A percentile compares a stretch with the other conserved stretches of the same genome.
Conservation (phyloP, 495 filamentous ascomycete genomes). For the Penicillium daleae region DNA sequence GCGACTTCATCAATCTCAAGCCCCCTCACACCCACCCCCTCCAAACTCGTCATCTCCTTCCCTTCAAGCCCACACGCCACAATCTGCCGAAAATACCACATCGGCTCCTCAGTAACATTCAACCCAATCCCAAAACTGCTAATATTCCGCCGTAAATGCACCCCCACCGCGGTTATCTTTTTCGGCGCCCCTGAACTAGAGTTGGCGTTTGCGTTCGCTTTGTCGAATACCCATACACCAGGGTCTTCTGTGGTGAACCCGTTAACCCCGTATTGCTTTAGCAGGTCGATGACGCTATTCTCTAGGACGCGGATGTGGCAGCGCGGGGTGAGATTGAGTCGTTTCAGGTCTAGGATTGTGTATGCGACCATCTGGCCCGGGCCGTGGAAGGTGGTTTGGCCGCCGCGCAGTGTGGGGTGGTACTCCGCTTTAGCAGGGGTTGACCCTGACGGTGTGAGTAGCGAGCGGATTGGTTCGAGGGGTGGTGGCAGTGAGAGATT, state of each 20-base stretch:
- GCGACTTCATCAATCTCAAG: constrained; percentile 39
- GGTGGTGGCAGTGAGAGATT: constrained; percentile 43
- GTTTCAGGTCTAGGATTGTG: constrained; percentile 77
- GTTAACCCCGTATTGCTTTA: constrained; percentile 57
- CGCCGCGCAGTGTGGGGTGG: constrained; percentile 74
- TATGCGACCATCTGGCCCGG: constrained; percentile 92
- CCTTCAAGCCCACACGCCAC: constrained; percentile 85
- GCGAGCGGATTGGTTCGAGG: constrained; percentile 40
- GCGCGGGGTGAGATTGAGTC: constrained; percentile 56
- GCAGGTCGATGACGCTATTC: constrained; percentile 66
- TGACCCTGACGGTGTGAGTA: constrained; percentile 42
- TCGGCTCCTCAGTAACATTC: constrained; percentile 68
- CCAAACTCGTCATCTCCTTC: constrained; percentile 72
- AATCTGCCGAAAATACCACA: constrained; percentile 78
- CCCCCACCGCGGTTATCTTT: constrained; percentile 89
- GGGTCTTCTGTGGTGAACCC: constrained; percentile 72
- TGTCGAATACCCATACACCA: constrained; percentile 73
- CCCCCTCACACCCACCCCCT: constrained; percentile 40
- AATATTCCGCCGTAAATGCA: constrained; percentile 83
- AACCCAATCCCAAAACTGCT: constrained; percentile 85
- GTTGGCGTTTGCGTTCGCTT: background rate
- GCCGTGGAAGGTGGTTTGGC: constrained; percentile 93
- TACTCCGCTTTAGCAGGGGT: constrained; percentile 59
- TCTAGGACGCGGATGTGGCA: constrained; percentile 79
- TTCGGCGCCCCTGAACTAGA: constrained; percentile 34